phyloP scores from a whole-genome alignment of 805 yeast species.

The Starmera quercuum region DNA sequence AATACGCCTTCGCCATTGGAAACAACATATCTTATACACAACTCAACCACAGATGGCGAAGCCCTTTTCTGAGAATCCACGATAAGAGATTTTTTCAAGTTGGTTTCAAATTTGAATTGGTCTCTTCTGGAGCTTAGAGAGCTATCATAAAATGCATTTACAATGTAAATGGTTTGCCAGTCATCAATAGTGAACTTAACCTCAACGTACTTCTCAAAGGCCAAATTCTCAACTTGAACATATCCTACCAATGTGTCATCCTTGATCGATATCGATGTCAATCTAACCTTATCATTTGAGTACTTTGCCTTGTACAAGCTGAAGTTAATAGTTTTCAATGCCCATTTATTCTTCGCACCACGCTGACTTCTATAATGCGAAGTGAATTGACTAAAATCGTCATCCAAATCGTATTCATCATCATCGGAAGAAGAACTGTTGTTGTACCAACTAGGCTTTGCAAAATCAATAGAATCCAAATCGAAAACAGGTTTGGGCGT shows the following conservation, averaged over 20 bases:
- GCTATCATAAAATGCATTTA: conserved; percentile 17
- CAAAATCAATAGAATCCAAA: conserved; percentile 4
- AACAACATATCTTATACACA: conserved; percentile 32
- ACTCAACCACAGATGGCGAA: conserved; percentile 16
- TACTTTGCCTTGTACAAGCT: conserved; percentile 3
- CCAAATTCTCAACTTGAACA: conserved; percentile 29
- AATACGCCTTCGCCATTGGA: conserved; percentile 16
- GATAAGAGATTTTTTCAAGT: conserved; percentile 23
- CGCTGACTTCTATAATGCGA: conserved; percentile 12
- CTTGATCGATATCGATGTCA: conserved; percentile 28
- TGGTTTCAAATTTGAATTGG: conserved; percentile 42
- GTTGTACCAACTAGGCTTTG: neutral
- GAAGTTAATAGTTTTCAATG: conserved; percentile 11
- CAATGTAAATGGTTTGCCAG: conserved; percentile 42
- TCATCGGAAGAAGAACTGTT: conserved; percentile 1
- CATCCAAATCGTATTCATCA: neutral
- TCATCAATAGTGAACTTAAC: conserved; percentile 43
- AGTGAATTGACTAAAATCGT: conserved; percentile 4
- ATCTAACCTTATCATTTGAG: conserved; percentile 27
- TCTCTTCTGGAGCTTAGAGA: conserved; percentile 23
- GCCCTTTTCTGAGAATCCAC: conserved; percentile 7
- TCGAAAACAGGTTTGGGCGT: conserved; percentile 18
- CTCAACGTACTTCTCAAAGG: conserved; percentile 31
- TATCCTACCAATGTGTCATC: conserved; percentile 37
- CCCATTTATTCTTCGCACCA: conserved; percentile 17